phyloP scores from a whole-genome alignment of 2,329 filamentous ascomycete genomes.

The Claviceps pazoutovae region DNA sequence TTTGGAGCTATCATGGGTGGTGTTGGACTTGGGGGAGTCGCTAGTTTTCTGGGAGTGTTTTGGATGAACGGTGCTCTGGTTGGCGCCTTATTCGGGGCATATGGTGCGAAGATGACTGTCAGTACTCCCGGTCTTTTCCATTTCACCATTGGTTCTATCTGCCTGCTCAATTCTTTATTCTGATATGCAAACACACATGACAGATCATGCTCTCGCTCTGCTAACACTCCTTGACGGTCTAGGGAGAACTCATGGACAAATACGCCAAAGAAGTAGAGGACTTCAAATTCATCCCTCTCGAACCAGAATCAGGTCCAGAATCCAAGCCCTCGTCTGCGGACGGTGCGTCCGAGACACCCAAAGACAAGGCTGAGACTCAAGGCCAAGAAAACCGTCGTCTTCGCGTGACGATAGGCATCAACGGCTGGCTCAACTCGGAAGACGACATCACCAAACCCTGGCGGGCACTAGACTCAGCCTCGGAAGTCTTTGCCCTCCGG shows the following conservation, averaged over 20 bases:
- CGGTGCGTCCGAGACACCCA: no score
- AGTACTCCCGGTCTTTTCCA: slow-evolving; percentile 5
- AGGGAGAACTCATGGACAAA: slow-evolving; percentile 71
- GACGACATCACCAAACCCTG: slow-evolving; percentile 69
- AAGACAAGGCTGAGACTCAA: slow-evolving; percentile 6
- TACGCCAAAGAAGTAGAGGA: slow-evolving; percentile 83
- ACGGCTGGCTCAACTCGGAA: slow-evolving; percentile 68
- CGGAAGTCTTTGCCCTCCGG: slow-evolving; percentile 71
- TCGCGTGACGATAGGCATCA: slow-evolving; percentile 72
- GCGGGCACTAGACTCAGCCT: slow-evolving; percentile 50
- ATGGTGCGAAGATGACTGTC: slow-evolving; percentile 60
- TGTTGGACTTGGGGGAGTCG: slow-evolving; percentile 71
- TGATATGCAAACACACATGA: background rate
- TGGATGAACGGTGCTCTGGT: slow-evolving; percentile 78
- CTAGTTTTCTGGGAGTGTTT: slow-evolving; percentile 72
- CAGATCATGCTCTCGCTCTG: background rate
- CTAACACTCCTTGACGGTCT: background rate
- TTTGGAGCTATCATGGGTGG: slow-evolving; percentile 76
- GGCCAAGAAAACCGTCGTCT: slow-evolving; percentile 35
- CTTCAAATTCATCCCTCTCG: slow-evolving; percentile 62
- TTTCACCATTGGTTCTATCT: background rate
- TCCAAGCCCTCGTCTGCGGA: background rate
- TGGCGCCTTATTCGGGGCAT: slow-evolving; percentile 77
- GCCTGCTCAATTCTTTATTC: no score
- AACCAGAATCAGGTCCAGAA: slow-evolving; percentile 26